Base-by-base conservation (phyloP, 371 early-diverging fungal species). In the Rhizopus microsporus region DNA sequence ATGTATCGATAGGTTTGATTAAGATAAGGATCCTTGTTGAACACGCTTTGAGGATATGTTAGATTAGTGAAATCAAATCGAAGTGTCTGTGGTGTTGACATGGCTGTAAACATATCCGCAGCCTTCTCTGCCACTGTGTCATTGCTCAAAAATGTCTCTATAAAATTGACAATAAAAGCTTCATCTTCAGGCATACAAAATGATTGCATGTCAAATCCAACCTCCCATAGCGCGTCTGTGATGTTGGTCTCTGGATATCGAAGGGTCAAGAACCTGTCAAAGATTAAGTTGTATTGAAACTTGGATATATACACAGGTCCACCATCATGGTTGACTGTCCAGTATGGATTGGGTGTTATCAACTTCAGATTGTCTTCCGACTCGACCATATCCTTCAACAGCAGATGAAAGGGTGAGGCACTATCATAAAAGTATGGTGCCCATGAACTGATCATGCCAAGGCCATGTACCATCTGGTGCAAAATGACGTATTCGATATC, bases 401-500 rank as follows among this genome's bases (percentile, higher is more conserved):
- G 30, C 29, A 58, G 45, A 34, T 65, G 56, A 42, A 69, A 73
- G 10, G 74, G 74, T 7, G 74, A 73, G 0, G 54, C 44, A 1
- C 30, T 35, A 32, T 67, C 59, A 33, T 65, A 57, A 13, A 73
- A 73, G 55, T 70, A 70, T n/a, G 70, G 61, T 7, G 68, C 67
- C 74, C 74, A 73, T 9, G 74, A 69, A 51, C 67, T 69, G 5
- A 56, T 30, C 63, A 72, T 68, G 17, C 72, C 72, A 12, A 65
- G 48, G 16, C 72, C 72, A 63, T 72, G 72, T 13, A 72, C 58
- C 57, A 72, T 62, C 43, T 72, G 68, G 33, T 72, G 72, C 12
- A 72, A 32, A 7, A 72, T 60, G 7, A 72, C 60, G 58, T 68
- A 72, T 56, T 65, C 57, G 42, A 72, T 23, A 46, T 72, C 72